Evolutionary conservation across 257 asterid genomes (phyloP), one percentile per base, ranked within the genome.

Genomic region (Solanum infundibuliforme): DNA sequence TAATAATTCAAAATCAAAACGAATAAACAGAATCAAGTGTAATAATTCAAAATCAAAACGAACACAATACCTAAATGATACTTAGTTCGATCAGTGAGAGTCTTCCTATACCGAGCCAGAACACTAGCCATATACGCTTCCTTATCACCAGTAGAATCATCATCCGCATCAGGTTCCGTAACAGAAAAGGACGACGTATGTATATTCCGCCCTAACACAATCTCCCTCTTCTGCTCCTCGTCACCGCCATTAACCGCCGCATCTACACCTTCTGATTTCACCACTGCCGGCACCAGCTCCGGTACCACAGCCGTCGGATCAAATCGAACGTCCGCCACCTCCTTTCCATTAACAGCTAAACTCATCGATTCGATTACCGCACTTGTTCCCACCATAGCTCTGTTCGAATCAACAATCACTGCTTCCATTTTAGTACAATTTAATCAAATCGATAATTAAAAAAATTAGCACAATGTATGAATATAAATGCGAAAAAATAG

Each of bases 91-190:
- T 97, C 99, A 13, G 93, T 3, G n/a, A 97, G 98, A 13, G 94
- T 92, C 46, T 90, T 94, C 5, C 98, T 94, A 90, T 97, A 97
- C 46, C 99, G 93, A 79, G 99, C 98, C 89, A 97, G 87, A 32
- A 97, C 94, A 88, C 98, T 92, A 74, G 99, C 99, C 98, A 97
- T 97, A 86, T 93, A 84, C 25, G 99, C 99, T 43, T 97, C 99
- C 89, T 96, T 95, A 90, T 97, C 98, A 2, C 99, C 99, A n/a
- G 99, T 97, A 12, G 95, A 90, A 66, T 97, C 99, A 79, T 97
- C 98, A 88, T 95, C 98, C 5, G 98, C 96, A 13, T 95, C 98
- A 11, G 98, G 99, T 94, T 97, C 99, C 65, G 99, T 97, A 69
- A 97, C 99, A 90, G 92, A 97, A 86, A 94, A 88, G 91, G 95